Conservation (phyloP, 805 yeast genomes). For the Barnettozyma sp. region DNA sequence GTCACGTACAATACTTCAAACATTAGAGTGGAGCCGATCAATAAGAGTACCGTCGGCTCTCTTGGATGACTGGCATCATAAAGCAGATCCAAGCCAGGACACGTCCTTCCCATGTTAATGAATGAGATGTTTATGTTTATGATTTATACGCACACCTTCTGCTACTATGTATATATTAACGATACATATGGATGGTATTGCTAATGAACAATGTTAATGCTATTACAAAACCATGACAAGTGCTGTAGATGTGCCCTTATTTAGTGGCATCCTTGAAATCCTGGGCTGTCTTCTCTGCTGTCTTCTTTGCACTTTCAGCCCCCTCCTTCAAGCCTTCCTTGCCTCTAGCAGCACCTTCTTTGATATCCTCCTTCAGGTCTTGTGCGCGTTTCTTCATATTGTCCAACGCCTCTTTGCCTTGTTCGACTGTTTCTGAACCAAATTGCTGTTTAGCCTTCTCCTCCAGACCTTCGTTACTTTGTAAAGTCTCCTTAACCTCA, state of each 20-base stretch:
- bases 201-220: constrained; percentile 1
- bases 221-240: not conserved
- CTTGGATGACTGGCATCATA: constrained; percentile 3
- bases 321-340: constrained; percentile 1
- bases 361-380: constrained; percentile 6
- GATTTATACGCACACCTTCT: no score
- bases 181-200: no score
- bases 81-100: no score
- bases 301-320: no score
- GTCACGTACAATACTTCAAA: constrained; percentile 13
- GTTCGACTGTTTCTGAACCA: constrained; percentile 3
- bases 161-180: not conserved
- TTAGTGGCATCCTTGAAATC: no score
- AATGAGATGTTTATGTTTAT: no score
- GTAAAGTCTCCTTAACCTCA: constrained; percentile 3
- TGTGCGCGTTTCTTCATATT: constrained; percentile 6
- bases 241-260: no score
- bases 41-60: constrained; percentile 4
- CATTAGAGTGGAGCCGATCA: constrained; percentile 14
- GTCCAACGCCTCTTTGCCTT: constrained; percentile 5
- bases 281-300: no score
- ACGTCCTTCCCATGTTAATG: no score
- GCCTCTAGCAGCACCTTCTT: constrained; percentile 4
- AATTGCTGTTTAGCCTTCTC: constrained; percentile 6
- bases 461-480: constrained; percentile 7